Conservation (phyloP, 139 green algal species). For the Trebouxia sp. region DNA sequence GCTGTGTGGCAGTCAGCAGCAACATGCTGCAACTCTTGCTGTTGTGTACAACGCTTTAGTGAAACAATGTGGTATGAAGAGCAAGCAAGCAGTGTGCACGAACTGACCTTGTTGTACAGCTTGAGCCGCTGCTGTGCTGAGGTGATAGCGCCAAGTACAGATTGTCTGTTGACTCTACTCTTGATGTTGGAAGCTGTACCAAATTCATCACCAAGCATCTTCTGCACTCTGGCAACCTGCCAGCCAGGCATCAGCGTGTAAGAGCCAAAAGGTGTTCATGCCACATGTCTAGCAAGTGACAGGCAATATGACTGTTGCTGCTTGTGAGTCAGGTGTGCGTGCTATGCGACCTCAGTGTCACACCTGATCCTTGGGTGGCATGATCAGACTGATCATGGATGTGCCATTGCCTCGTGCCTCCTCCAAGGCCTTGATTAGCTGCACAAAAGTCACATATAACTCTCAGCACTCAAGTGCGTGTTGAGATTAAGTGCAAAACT, state of each 20-base stretch:
- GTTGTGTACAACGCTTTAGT: not conserved
- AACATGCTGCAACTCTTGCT: not conserved
- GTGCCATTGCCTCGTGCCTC: slow-evolving; percentile 93
- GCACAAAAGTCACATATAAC: slow-evolving; percentile 18
- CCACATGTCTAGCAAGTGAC: not conserved
- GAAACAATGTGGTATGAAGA: not conserved
- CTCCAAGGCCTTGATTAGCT: slow-evolving; percentile 91
- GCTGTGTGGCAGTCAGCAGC: no score
- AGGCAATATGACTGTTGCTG: not conserved
- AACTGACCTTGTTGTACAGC: slow-evolving; percentile 86
- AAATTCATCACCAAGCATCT: slow-evolving; percentile 98
- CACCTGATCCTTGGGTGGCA: slow-evolving; percentile 97
- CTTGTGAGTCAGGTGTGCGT: not conserved
- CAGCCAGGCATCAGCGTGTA: not conserved
- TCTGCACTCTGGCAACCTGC: slow-evolving; percentile 84
- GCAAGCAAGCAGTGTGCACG: not conserved
- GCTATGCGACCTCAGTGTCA: not conserved
- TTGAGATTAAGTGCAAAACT: no score
- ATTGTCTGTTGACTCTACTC: slow-evolving; percentile 96
- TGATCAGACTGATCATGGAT: slow-evolving; percentile 99
- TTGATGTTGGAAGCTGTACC: slow-evolving; percentile 99
- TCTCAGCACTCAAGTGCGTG: not conserved
- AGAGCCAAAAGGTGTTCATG: not conserved
- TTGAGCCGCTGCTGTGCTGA: slow-evolving; percentile 96
- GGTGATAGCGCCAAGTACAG: slow-evolving; percentile 97